These are phyloP conservation scores for Arachis stenosperma DNA, from an alignment of 306 rosid species.

Conservation along the genomic window DNA sequence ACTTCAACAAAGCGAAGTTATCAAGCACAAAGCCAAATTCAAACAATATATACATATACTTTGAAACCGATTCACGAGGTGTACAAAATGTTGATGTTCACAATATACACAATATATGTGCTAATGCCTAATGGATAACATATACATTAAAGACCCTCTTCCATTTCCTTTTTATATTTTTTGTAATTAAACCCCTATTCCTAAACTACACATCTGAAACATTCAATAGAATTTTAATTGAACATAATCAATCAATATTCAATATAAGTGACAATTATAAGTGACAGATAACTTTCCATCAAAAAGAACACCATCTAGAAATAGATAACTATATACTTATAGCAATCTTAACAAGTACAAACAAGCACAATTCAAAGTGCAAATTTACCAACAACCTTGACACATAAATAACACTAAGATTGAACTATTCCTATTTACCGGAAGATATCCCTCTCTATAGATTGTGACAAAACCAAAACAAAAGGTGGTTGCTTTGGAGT, in stretches of 20 bases:
- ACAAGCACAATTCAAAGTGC: background rate
- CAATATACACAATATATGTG: no score
- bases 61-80: no score
- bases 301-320: background rate
- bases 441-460: constrained; percentile 9
- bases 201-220: background rate
- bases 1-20: no score
- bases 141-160: no score
- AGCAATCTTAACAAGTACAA: background rate
- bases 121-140: no score
- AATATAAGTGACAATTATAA: background rate
- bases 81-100: no score
- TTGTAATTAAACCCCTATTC: background rate
- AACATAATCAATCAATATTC: no score
- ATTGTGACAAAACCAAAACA: constrained; percentile 21
- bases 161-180: no score
- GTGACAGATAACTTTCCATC: background rate
- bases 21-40: no score
- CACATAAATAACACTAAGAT: constrained; percentile 3
- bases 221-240: background rate
- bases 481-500: background rate
- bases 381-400: constrained; percentile 4
- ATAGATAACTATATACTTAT: background rate
- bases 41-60: no score
- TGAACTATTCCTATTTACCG: background rate